A percentile compares a stretch with the other conserved stretches of the same genome.
Evolutionary conservation across 2,329 filamentous ascomycete genomes (phyloP).

Genomic region (Tricladium varicosporioides): DNA sequence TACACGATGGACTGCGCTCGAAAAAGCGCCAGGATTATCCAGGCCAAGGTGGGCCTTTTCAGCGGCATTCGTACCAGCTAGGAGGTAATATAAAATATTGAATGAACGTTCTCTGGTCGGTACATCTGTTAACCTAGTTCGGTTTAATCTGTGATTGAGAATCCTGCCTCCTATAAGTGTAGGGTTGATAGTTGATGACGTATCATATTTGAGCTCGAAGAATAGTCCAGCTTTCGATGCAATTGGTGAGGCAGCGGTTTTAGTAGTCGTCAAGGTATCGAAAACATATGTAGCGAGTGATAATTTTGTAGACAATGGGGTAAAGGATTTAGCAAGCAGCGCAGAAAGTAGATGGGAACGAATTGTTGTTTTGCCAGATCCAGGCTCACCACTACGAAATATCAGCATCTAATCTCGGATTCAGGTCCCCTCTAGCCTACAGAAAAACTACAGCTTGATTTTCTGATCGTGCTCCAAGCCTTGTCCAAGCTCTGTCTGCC

Average conservation of each 20-base stretch:
- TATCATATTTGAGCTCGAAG: constrained; percentile 96
- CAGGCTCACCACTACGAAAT: constrained; percentile 78
- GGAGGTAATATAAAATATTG: constrained; percentile 91
- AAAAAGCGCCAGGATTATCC: constrained; percentile 36
- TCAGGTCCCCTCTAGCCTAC: constrained; percentile 55
- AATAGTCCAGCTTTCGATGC: constrained; percentile 95
- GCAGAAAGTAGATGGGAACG: constrained; percentile 84
- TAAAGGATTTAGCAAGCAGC: constrained; percentile 85
- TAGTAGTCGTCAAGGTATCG: constrained; percentile 93
- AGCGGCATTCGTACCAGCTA: constrained; percentile 85
- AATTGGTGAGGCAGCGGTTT: constrained; percentile 91
- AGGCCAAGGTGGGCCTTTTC: constrained; percentile 85
- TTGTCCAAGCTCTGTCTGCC: constrained; percentile 79
- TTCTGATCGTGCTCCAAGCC: constrained; percentile 83
- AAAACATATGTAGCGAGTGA: constrained; percentile 95
- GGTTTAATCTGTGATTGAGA: constrained; percentile 87
- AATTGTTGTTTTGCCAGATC: constrained; percentile 92
- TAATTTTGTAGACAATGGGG: constrained; percentile 87
- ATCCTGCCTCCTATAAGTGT: constrained; percentile 92
- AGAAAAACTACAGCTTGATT: constrained; percentile 92
- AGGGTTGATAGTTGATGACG: constrained; percentile 77
- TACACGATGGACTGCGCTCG: no score
- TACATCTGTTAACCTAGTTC: constrained; percentile 86
- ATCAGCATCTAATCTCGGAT: constrained; percentile 18
- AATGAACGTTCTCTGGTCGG: constrained; percentile 97